Evolutionary conservation across 768 basidiomycete genomes (phyloP).

Genomic region (Dentipellis sp.): DNA sequence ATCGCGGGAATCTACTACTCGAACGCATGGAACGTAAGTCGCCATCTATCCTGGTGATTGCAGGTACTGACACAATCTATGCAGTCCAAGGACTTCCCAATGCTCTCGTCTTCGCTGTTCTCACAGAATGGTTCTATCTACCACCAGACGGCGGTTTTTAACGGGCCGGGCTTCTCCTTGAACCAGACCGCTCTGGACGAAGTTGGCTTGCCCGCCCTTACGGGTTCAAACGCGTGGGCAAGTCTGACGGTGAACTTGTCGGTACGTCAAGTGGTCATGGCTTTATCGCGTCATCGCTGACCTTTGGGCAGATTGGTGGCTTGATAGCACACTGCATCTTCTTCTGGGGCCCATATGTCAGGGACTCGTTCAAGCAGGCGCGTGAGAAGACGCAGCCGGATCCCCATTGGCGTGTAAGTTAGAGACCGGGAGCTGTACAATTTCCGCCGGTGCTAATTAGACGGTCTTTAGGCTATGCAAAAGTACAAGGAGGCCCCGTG

Average conservation of each 20-base stretch:
- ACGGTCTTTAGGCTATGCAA: slow-evolving; percentile 33
- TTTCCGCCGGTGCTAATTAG: not conserved
- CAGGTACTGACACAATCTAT: slow-evolving; percentile 2
- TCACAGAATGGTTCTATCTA: slow-evolving; percentile 45
- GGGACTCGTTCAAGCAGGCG: slow-evolving; percentile 40
- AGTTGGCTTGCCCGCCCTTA: slow-evolving; percentile 30
- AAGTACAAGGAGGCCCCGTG: slow-evolving; percentile 52
- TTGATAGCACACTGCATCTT: slow-evolving; percentile 45
- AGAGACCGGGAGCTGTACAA: not conserved
- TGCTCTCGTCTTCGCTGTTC: slow-evolving; percentile 54
- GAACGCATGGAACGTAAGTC: slow-evolving; percentile 47
- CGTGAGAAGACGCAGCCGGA: slow-evolving; percentile 39
- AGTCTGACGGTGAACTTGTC: slow-evolving; percentile 40
- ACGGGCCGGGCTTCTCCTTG: slow-evolving; percentile 35
- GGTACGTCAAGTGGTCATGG: slow-evolving; percentile 15
- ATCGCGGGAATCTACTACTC: slow-evolving; percentile 52
- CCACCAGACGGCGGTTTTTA: slow-evolving; percentile 43
- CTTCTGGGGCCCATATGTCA: slow-evolving; percentile 48
- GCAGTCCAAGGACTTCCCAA: slow-evolving; percentile 44
- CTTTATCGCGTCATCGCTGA: not conserved
- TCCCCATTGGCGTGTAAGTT: slow-evolving; percentile 41
- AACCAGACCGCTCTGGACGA: slow-evolving; percentile 45
- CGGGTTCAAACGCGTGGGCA: slow-evolving; percentile 44
- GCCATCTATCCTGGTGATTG: slow-evolving; percentile 19
- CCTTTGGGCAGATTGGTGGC: slow-evolving; percentile 40